phyloP scores from a whole-genome alignment of 805 yeast species.

The Candida cerambycidarum region DNA sequence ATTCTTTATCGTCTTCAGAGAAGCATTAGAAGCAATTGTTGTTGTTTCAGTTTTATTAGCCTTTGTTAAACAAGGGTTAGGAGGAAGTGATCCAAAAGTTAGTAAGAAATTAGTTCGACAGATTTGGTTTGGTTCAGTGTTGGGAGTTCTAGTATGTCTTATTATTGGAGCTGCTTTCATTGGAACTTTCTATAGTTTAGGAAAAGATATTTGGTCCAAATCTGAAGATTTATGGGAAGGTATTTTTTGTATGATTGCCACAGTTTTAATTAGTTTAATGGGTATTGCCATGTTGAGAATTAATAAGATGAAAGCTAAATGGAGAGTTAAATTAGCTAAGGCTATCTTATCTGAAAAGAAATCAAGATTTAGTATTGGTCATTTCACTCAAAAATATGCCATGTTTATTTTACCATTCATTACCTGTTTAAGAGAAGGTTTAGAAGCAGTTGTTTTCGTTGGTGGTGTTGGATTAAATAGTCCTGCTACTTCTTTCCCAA shows the following conservation, averaged over 20 bases:
- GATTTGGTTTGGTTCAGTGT: conserved; percentile 79
- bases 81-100: conserved; percentile 49
- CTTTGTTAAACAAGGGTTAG: conserved; percentile 87
- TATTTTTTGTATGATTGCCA: conserved; percentile 85
- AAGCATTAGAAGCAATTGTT: conserved; percentile 87
- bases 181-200: conserved; percentile 84
- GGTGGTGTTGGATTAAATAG: conserved; percentile 43
- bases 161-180: conserved; percentile 89
- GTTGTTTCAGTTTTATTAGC: conserved; percentile 90
- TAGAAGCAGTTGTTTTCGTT: conserved; percentile 49
- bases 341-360: conserved; percentile 67
- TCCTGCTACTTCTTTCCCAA: conserved; percentile 69
- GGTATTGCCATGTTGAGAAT: conserved; percentile 95
- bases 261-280: conserved; percentile 86
- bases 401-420: conserved; percentile 88
- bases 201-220: conserved; percentile 77
- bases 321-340: conserved; percentile 92
- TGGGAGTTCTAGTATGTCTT: conserved; percentile 78
- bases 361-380: conserved; percentile 44
- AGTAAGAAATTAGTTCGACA: conserved; percentile 69
- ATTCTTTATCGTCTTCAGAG: conserved; percentile 91
- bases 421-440: conserved; percentile 93
- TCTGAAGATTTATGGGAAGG: conserved; percentile 99
- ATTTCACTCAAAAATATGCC: conserved; percentile 62
- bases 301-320: conserved; percentile 94